Conservation (phyloP, 2,329 filamentous ascomycete genomes). For the Neonectria neomacrospora region DNA sequence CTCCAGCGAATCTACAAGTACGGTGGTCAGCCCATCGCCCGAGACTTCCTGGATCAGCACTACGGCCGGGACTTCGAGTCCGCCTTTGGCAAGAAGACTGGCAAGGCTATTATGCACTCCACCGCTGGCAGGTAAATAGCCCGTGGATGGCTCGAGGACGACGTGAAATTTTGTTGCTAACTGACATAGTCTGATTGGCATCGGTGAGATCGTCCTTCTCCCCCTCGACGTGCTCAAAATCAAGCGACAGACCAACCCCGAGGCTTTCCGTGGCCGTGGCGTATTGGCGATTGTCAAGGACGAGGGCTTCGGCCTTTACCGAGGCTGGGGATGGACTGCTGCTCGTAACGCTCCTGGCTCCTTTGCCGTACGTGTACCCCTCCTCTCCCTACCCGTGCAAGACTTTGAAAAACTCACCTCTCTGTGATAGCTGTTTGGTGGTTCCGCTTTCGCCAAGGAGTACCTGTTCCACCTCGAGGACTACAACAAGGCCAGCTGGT, state of each 20-base stretch:
- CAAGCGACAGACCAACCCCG: conserved; percentile 99
- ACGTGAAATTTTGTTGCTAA: conserved; percentile 28
- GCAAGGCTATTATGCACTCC: conserved; percentile 98
- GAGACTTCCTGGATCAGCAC: conserved; percentile 86
- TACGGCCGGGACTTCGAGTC: conserved; percentile 86
- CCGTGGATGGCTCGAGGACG: background rate
- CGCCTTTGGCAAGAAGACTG: conserved; percentile 94
- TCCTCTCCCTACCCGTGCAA: background rate
- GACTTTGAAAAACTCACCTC: conserved; percentile 33
- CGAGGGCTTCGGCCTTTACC: conserved; percentile 94
- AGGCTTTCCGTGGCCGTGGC: conserved; percentile 94
- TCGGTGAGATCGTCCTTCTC: conserved; percentile 95
- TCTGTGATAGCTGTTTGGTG: conserved; percentile 84
- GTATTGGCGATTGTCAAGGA: conserved; percentile 90
- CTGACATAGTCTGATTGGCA: conserved; percentile 82
- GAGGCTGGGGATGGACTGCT: conserved; percentile 97
- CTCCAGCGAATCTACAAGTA: conserved; percentile 99
- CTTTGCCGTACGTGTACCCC: conserved; percentile 79
- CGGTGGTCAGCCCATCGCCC: conserved; percentile 93
- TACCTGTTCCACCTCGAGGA: conserved; percentile 90
- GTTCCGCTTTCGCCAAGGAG: conserved; percentile 96
- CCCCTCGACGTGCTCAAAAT: conserved; percentile 98
- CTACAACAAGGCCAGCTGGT: conserved; percentile 95
- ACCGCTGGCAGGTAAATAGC: conserved; percentile 82
- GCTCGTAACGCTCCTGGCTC: conserved; percentile 96